phyloP scores from a whole-genome alignment of 2,329 filamentous ascomycete species.

The Lanzia echinophila region DNA sequence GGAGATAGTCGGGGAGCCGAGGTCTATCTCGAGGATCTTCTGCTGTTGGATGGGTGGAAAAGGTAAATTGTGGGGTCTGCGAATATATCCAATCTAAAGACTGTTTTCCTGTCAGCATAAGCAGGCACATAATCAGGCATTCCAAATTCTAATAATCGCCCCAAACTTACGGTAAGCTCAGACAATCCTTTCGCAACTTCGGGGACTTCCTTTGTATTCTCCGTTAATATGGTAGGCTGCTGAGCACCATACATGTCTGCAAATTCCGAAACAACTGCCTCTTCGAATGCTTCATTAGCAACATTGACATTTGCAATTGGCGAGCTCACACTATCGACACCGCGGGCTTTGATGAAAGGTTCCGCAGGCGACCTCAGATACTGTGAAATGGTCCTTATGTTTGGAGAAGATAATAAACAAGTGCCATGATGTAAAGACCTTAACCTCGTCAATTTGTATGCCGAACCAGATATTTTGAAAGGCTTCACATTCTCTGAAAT shows the following conservation, averaged over 20 bases:
- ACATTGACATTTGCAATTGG: constrained; percentile 72
- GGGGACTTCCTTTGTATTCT: constrained; percentile 27
- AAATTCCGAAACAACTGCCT: constrained; percentile 60
- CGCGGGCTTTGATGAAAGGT: constrained; percentile 69
- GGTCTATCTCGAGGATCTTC: background rate
- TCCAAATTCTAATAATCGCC: too few relatives aligned
- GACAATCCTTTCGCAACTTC: constrained; percentile 55
- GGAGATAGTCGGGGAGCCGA: constrained; percentile 1
- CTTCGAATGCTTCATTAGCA: constrained; percentile 40
- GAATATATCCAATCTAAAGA: constrained; percentile 71
- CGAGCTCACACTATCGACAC: constrained; percentile 87
- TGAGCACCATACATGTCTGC: constrained; percentile 52
- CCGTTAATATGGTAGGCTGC: constrained; percentile 36
- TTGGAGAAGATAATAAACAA: constrained; percentile 71
- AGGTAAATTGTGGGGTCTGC: constrained; percentile 79
- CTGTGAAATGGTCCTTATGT: constrained; percentile 60
- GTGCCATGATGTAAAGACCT: constrained; percentile 91
- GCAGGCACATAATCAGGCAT: constrained; percentile 2
- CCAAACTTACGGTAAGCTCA: constrained; percentile 50
- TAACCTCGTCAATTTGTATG: constrained; percentile 81
- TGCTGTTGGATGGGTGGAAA: constrained; percentile 46
- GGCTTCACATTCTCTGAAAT: constrained; percentile 30
- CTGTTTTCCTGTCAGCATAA: constrained; percentile 32
- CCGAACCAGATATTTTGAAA: constrained; percentile 86
- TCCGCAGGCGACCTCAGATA: constrained; percentile 75